Conservation (phyloP, 225 moss, liverwort and hornwort genomes). For the Straminergon stramineum region DNA sequence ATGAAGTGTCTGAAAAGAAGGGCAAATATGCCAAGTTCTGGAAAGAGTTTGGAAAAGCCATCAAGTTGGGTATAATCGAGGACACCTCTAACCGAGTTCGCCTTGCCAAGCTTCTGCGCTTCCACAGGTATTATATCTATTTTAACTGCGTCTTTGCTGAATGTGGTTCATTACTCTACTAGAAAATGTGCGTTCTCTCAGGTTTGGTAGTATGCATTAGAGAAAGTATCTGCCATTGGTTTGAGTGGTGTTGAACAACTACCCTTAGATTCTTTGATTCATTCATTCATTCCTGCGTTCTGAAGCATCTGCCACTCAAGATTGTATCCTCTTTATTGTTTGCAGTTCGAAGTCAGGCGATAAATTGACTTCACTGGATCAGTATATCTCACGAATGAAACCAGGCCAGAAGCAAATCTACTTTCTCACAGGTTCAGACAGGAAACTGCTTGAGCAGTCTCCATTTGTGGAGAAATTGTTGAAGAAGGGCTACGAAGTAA, state of each 20-base stretch:
- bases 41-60: slow-evolving; percentile 96
- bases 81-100: slow-evolving; percentile 87
- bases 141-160: background rate
- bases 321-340: background rate
- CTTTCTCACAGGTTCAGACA: slow-evolving; percentile 86
- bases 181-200: background rate
- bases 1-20: slow-evolving; percentile 58
- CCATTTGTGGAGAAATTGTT: slow-evolving; percentile 91
- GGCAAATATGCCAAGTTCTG: slow-evolving; percentile 84
- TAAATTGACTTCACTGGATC: slow-evolving; percentile 76
- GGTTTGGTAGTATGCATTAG: background rate
- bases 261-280: background rate
- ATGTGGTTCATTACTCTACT: background rate
- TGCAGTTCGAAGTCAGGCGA: slow-evolving; percentile 93
- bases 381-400: slow-evolving; percentile 89
- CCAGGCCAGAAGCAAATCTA: slow-evolving; percentile 93
- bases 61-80: slow-evolving; percentile 94
- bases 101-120: slow-evolving; percentile 90
- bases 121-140: slow-evolving; percentile 49
- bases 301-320: background rate
- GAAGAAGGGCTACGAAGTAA: slow-evolving; percentile 94
- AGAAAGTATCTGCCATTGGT: background rate
- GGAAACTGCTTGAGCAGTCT: slow-evolving; percentile 86
- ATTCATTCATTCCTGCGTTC: background rate
- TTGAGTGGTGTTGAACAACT: background rate